phyloP scores from a whole-genome alignment of 192 early-diverging fungal genomes.

The Linnemannia zychae region DNA sequence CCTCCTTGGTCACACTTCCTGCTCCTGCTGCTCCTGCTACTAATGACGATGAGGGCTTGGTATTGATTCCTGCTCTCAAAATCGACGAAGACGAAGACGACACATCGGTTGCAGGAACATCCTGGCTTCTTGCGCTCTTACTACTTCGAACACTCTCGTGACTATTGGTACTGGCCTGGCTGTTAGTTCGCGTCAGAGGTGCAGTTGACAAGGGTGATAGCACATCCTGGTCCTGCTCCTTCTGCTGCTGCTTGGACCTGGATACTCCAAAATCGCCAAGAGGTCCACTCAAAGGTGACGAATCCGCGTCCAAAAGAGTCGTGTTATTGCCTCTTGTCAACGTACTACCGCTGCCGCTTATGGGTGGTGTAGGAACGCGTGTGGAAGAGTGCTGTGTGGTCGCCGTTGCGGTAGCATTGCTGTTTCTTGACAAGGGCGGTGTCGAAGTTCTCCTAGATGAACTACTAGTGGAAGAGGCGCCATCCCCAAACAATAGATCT shows the following conservation, averaged over 20 bases:
- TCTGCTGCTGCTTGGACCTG: not conserved
- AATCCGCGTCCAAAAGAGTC: conserved; percentile 24
- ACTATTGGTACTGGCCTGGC: conserved; percentile 40
- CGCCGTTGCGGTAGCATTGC: not conserved
- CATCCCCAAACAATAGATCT: conserved; percentile 42
- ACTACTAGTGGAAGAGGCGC: not conserved
- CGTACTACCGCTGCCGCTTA: not conserved
- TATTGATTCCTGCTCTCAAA: not conserved
- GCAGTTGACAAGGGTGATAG: conserved; percentile 22
- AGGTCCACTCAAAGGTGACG: conserved; percentile 23
- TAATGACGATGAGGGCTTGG: not conserved
- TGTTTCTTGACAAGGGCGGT: conserved; percentile 31
- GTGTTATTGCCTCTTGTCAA: not conserved
- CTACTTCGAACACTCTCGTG: conserved; percentile 33
- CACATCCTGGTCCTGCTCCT: conserved; percentile 19
- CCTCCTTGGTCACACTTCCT: not conserved
- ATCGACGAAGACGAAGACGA: not conserved
- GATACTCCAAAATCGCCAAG: conserved; percentile 2
- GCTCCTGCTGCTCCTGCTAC: not conserved
- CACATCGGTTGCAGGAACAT: conserved; percentile 12
- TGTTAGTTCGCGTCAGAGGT: conserved; percentile 43
- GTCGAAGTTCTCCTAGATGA: conserved; percentile 38
- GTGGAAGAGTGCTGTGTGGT: conserved; percentile 15
- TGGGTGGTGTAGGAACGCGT: conserved; percentile 25
- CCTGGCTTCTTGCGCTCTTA: conserved; percentile 30